Percentiles rank a stretch among this genome's conserved stretches.
phyloP scores from a whole-genome alignment of 441 rosid genomes.

The Adansonia rubrostipa region DNA sequence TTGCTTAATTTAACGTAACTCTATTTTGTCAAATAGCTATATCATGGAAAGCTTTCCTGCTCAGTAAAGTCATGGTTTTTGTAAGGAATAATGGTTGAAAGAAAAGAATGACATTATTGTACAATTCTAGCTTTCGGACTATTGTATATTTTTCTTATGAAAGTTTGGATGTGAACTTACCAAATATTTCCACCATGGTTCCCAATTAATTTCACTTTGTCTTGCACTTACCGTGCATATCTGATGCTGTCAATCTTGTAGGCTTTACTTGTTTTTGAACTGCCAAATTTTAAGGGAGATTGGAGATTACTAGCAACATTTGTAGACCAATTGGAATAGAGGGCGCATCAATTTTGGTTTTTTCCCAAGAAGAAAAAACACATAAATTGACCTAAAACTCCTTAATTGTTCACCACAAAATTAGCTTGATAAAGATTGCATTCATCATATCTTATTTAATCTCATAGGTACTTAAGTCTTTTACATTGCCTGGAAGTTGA shows the following conservation, averaged over 20 bases:
- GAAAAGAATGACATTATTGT: slow-evolving; percentile 23
- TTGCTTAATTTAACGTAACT: slow-evolving; percentile 16
- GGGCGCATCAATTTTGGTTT: slow-evolving; percentile 9
- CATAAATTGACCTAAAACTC: slow-evolving; percentile 10
- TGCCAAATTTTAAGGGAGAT: slow-evolving; percentile 19
- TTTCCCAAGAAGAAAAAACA: neutral
- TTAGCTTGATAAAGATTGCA: neutral
- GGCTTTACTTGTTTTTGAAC: slow-evolving; percentile 22
- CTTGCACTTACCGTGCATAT: slow-evolving; percentile 17
- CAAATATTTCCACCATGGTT: neutral
- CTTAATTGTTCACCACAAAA: slow-evolving; percentile 7
- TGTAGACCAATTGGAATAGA: slow-evolving; percentile 23
- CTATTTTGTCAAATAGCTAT: slow-evolving; percentile 16
- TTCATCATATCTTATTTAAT: neutral
- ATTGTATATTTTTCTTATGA: neutral
- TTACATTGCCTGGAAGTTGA: slow-evolving; percentile 2
- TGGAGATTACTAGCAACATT: slow-evolving; percentile 14
- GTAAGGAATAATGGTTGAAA: slow-evolving; percentile 29
- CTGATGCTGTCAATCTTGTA: slow-evolving; percentile 22
- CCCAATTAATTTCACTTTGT: neutral
- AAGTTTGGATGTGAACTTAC: neutral
- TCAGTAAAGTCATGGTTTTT: slow-evolving; percentile 14
- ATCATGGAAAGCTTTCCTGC: neutral
- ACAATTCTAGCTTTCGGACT: slow-evolving; percentile 30
- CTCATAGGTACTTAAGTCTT: slow-evolving; percentile 15